Evolutionary conservation across 257 asterid genomes (phyloP).

Genomic region (Fraxinus pennsylvanica): DNA sequence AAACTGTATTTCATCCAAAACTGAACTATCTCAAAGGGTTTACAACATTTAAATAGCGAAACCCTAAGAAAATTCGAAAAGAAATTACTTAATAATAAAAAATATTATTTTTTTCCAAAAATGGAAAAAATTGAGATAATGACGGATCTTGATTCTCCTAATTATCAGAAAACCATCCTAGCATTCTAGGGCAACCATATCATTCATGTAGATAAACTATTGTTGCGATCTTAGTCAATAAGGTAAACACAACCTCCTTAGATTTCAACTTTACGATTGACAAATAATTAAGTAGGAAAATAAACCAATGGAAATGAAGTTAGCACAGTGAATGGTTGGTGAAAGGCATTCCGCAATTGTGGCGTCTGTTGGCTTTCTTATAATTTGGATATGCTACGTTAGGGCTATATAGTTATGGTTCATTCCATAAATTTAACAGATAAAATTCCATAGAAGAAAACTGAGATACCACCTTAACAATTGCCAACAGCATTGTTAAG

Average conservation of each 20-base stretch:
- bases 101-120: too few relatives aligned
- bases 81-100: too few relatives aligned
- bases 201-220: neutral
- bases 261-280: neutral
- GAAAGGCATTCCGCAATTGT: neutral
- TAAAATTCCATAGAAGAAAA: neutral
- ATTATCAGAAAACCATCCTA: too few relatives aligned
- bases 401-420: too few relatives aligned
- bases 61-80: too few relatives aligned
- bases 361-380: too few relatives aligned
- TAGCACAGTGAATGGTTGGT: neutral
- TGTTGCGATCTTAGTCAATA: neutral
- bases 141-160: too few relatives aligned
- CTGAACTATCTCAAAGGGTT: too few relatives aligned
- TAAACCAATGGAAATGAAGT: neutral
- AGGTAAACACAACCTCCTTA: neutral
- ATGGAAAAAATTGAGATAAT: too few relatives aligned
- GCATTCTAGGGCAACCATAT: neutral
- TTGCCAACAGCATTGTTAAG: slow-evolving; percentile 93
- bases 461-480: slow-evolving; percentile 65
- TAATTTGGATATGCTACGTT: too few relatives aligned
- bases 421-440: neutral
- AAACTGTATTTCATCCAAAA: too few relatives aligned
- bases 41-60: too few relatives aligned
- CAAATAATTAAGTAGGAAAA: neutral